Conservation (phyloP, 768 basidiomycete genomes). For the Baorangia bicolor region DNA sequence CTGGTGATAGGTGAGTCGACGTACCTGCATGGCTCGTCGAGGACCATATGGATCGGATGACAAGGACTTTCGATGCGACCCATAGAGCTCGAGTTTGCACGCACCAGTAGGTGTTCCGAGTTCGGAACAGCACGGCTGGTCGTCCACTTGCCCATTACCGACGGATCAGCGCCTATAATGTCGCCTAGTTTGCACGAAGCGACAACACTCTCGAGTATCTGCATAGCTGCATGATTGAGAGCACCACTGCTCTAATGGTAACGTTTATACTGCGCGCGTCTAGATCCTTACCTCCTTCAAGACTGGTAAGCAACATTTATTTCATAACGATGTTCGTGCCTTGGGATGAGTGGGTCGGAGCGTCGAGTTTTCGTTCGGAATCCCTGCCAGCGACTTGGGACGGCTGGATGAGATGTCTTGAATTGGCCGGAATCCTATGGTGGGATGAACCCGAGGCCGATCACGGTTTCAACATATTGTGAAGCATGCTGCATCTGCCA, state of each 20-base stretch:
- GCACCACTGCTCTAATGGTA: background rate
- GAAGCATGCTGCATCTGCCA: too few relatives aligned
- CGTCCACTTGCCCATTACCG: background rate
- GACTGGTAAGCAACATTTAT: background rate
- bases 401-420: background rate
- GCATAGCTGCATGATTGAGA: background rate
- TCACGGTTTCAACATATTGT: background rate
- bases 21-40: background rate
- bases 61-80: background rate
- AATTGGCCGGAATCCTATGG: background rate
- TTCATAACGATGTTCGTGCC: background rate
- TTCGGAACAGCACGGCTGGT: background rate
- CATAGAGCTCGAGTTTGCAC: background rate
- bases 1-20: background rate
- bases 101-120: background rate
- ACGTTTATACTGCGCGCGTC: background rate
- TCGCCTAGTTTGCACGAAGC: background rate
- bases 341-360: background rate
- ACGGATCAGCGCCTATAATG: background rate
- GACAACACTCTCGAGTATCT: background rate
- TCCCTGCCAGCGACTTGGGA: background rate
- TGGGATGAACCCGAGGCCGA: background rate
- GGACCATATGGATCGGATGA: background rate
- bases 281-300: too few relatives aligned
- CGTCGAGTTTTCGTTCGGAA: background rate